Conservation (phyloP, 345 rosid genomes). For the Euphorbia tirucalli region DNA sequence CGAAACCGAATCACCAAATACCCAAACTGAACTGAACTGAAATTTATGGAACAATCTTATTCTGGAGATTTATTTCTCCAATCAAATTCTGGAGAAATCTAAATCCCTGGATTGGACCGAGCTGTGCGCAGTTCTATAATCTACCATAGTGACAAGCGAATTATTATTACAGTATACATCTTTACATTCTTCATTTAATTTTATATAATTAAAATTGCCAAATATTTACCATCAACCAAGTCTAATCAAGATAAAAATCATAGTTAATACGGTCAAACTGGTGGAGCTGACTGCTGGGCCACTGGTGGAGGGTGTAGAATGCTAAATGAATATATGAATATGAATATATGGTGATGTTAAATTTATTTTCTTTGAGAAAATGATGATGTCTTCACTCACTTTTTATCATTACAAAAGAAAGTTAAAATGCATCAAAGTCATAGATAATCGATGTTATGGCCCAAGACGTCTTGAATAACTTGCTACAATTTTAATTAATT, state of each 20-base stretch:
- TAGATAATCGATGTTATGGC: conserved; percentile 7
- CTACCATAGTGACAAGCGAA: too few relatives aligned
- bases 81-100: too few relatives aligned
- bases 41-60: too few relatives aligned
- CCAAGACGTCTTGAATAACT: background rate
- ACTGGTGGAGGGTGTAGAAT: background rate
- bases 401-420: conserved; percentile 2
- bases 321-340: background rate
- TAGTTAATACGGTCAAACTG: conserved; percentile 10
- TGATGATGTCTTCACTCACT: conserved; percentile 48
- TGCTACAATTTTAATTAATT: too few relatives aligned
- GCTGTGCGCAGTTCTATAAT: too few relatives aligned
- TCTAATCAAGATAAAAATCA: conserved; percentile 14
- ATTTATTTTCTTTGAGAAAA: conserved; percentile 27
- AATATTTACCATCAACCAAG: background rate
- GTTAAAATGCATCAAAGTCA: conserved; percentile 17
- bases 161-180: too few relatives aligned
- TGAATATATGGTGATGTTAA: conserved; percentile 5
- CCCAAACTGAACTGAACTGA: too few relatives aligned
- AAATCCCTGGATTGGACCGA: too few relatives aligned
- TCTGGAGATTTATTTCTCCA: too few relatives aligned
- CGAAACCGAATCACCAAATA: too few relatives aligned
- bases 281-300: conserved; percentile 24
- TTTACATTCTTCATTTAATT: too few relatives aligned
- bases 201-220: too few relatives aligned